Percentiles rank a stretch among this genome's conserved stretches.
These are phyloP conservation scores for Coccomyxa sp. DNA, from an alignment of 139 green algal genomes.

Conservation along the genomic window DNA sequence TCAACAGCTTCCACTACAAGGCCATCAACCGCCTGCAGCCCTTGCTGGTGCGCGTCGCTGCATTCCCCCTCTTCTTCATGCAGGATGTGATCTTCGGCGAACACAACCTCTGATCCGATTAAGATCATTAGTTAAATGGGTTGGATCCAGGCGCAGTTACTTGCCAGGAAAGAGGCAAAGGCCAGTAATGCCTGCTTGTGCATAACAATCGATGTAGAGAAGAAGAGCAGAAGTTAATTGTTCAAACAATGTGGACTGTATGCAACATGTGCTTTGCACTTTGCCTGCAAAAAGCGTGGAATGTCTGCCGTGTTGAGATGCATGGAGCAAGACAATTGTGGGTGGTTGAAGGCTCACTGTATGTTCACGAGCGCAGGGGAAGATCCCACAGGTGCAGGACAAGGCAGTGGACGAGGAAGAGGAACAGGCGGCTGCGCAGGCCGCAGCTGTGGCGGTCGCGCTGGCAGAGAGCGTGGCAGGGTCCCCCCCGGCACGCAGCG, in stretches of 20 bases:
- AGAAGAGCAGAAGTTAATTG: no score
- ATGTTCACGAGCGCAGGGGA: background rate
- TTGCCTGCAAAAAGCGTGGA: background rate
- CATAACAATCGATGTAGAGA: no score
- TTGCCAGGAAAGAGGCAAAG: background rate
- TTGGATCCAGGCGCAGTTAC: background rate
- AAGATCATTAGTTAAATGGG: background rate
- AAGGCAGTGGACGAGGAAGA: background rate
- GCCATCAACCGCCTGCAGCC: background rate
- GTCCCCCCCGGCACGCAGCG: background rate
- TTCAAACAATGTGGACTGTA: background rate
- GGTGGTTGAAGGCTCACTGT: background rate
- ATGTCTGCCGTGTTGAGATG: background rate
- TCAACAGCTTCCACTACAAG: conserved; percentile 39
- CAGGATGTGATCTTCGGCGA: background rate
- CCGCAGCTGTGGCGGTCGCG: background rate
- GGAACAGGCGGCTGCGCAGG: background rate
- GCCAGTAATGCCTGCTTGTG: no score
- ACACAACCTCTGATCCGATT: background rate
- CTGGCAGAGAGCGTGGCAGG: background rate
- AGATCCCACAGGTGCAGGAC: background rate
- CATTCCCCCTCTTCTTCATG: background rate
- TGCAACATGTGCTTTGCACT: background rate
- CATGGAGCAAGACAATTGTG: background rate
- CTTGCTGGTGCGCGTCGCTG: background rate